Evolutionary conservation across 306 rosid genomes (phyloP).

Genomic region (Quercus suber): DNA sequence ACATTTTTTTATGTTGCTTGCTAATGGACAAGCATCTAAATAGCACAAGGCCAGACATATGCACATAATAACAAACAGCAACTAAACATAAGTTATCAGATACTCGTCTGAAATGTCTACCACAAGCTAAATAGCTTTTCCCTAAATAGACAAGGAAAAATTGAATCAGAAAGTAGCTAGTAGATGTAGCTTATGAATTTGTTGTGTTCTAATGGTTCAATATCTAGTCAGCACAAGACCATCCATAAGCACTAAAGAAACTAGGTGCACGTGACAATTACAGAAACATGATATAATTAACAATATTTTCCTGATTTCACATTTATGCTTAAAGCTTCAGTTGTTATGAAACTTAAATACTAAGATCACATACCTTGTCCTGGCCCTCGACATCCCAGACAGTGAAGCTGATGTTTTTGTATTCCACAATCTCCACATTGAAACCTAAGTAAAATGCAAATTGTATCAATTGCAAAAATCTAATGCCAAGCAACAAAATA

Average conservation of each 20-base stretch:
- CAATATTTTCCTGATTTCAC: background rate
- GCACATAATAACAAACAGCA: too few relatives aligned
- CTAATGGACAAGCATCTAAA: too few relatives aligned
- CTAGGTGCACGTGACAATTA: background rate
- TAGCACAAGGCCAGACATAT: too few relatives aligned
- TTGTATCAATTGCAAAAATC: conserved; percentile 2
- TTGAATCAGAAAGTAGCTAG: background rate
- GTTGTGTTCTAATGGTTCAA: background rate
- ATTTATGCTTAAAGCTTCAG: background rate
- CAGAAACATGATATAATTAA: background rate
- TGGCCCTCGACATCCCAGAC: conserved; percentile 85
- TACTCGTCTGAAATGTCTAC: background rate
- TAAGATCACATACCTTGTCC: conserved; percentile 52
- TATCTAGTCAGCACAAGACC: background rate
- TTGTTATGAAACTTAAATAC: background rate
- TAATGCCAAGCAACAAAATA: background rate
- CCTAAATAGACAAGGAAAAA: background rate
- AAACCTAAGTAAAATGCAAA: conserved; percentile 36
- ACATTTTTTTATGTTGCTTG: background rate
- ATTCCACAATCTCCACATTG: conserved; percentile 74
- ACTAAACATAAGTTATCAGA: too few relatives aligned
- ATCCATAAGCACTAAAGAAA: background rate
- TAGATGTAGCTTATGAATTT: background rate
- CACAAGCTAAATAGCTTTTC: background rate
- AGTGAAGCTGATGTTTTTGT: conserved; percentile 71